Evolutionary conservation across 345 rosid species (phyloP).

Genomic region (Aquilaria yunnanensis): DNA sequence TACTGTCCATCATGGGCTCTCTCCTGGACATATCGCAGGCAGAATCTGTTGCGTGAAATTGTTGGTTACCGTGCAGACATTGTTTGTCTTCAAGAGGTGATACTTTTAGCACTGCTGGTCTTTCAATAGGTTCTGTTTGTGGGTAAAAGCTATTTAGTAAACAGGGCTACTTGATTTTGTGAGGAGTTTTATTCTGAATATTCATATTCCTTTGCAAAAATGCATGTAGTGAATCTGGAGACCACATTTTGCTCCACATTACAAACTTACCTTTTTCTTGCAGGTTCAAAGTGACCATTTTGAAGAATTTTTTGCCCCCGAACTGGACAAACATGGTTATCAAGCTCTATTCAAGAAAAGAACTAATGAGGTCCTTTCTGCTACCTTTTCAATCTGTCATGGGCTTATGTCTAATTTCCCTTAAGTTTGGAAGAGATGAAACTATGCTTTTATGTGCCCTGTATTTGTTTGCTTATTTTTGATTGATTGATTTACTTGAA

Average conservation of each 20-base stretch:
- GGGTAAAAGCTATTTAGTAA: not conserved
- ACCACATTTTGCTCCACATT: not conserved
- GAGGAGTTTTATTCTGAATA: not conserved
- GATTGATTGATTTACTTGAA: not conserved
- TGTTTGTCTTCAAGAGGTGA: slow-evolving; percentile 97
- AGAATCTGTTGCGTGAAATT: slow-evolving; percentile 84
- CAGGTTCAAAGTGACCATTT: slow-evolving; percentile 97
- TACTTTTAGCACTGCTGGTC: not conserved
- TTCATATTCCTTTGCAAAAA: not conserved
- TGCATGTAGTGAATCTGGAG: not conserved
- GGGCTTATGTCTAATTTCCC: not conserved
- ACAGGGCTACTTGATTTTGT: not conserved
- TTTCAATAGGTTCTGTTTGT: not conserved
- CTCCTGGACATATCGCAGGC: slow-evolving; percentile 94
- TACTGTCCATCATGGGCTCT: slow-evolving; percentile 99
- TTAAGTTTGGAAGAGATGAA: not conserved
- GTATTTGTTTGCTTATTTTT: not conserved
- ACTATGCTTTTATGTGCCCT: not conserved
- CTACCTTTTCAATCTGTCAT: not conserved
- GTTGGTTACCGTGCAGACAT: slow-evolving; percentile 92
- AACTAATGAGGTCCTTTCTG: slow-evolving; percentile 71
- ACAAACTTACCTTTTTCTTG: slow-evolving; percentile 14
- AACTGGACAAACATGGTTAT: slow-evolving; percentile 95
- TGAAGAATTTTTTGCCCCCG: slow-evolving; percentile 85
- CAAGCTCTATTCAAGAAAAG: slow-evolving; percentile 82